Base-by-base conservation (phyloP, 2,329 filamentous ascomycete species). In the Teratosphaeria pseudoeucalypti region DNA sequence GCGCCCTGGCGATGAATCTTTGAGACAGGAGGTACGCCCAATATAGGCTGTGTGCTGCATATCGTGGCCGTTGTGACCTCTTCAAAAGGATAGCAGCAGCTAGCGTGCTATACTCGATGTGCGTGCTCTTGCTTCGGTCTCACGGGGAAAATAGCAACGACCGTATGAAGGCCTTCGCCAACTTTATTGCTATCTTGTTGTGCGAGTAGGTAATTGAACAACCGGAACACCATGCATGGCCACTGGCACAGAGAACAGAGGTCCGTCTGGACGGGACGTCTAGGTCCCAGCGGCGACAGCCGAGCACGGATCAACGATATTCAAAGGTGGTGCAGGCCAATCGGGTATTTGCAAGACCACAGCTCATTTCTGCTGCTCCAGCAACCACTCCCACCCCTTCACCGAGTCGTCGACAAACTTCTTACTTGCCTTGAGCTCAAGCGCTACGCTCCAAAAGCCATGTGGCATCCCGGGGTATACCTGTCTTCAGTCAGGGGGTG, bases 381-480 rank as follows among this genome's bases (percentile, higher is more conserved):
- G 56, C 47, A 72, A 58, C 70, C 70, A 72, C 58, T 63, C 56
- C 26, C 68, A 61, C 4, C 69, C 69, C 27, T 66, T 61, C 2
- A 71, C 61, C 3, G 66, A 66, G 49, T 72, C 70, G 12, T 68
- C 63, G 9, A 68, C 63, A 60, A 69, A 71, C 54, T 64, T 65
- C 60, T 65, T 54, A 52, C 64, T 67, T 11, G 60, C 64, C 34
- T 66, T 61, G 61, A 71, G 58, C 29, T 63, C 53, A 2, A 68
- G 66, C 26, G 66, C 68, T 2, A 70, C 34, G 27, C 58, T 71
- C 71, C 72, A 75, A 59, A 74, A 77, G 60, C 75, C 78, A 73
- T 74, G 78, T 5, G 75, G 75, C 57, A 73, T 70, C 0, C 76
- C 75, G 0, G 60, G 58, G 63, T 79, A 78, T 29, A 79, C 43